These are phyloP conservation scores for Phytopythium aichiense DNA, from an alignment of 352 stramenopile species.

Conservation along the genomic window DNA sequence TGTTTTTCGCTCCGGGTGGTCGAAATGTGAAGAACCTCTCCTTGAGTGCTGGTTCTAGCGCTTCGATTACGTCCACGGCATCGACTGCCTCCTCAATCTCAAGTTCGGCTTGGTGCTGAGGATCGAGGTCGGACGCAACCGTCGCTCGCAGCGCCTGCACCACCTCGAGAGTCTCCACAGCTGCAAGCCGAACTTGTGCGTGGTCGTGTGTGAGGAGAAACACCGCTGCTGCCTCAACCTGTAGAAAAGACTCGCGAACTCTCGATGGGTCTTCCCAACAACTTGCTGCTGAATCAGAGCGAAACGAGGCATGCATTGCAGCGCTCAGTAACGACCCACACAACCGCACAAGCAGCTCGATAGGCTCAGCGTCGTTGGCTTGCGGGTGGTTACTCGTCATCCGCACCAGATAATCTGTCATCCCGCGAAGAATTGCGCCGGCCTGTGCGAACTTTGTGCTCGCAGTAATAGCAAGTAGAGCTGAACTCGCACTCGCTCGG, in stretches of 20 bases:
- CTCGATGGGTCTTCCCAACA: slow-evolving; percentile 34
- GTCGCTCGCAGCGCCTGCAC: not conserved
- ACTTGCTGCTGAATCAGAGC: not conserved
- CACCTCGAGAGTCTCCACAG: slow-evolving; percentile 28
- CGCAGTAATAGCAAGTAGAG: slow-evolving; percentile 32
- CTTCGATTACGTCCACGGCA: slow-evolving; percentile 16
- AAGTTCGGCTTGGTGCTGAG: not conserved
- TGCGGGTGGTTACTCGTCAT: slow-evolving; percentile 32
- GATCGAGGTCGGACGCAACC: not conserved
- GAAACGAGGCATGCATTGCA: not conserved
- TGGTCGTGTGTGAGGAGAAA: slow-evolving; percentile 56
- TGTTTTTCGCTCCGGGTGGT: too few relatives aligned
- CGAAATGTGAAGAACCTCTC: slow-evolving; percentile 28
- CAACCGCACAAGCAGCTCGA: slow-evolving; percentile 29
- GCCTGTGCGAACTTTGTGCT: slow-evolving; percentile 14
- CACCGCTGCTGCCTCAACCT: slow-evolving; percentile 55
- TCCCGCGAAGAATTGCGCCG: slow-evolving; percentile 32
- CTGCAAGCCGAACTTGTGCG: slow-evolving; percentile 18
- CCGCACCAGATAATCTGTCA: slow-evolving; percentile 63
- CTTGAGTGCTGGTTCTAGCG: slow-evolving; percentile 24
- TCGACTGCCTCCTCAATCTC: not conserved
- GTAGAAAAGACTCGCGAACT: slow-evolving; percentile 44
- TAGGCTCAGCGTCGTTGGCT: slow-evolving; percentile 24
- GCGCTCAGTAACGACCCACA: slow-evolving; percentile 27
- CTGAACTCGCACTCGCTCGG: slow-evolving; percentile 29